Percentiles rank a stretch among this genome's conserved stretches.
These are phyloP conservation scores for Blastobotrys buckinghamii DNA, from an alignment of 1,139 yeast species.

Conservation along the genomic window DNA sequence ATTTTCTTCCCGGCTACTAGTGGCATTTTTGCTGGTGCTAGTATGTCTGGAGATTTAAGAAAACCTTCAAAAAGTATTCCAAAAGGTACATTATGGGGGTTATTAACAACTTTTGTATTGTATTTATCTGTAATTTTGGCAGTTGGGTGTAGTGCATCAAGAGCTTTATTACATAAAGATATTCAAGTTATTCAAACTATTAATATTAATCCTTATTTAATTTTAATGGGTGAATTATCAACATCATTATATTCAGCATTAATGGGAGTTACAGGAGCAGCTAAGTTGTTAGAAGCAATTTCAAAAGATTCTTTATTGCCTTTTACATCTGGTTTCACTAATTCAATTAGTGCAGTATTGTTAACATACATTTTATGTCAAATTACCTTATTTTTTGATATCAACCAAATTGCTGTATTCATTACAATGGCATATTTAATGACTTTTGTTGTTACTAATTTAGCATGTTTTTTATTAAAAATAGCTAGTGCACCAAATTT, in stretches of 20 bases:
- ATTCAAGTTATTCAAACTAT: constrained; percentile 81
- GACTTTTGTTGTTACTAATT: constrained; percentile 89
- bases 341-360: constrained; percentile 58
- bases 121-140: constrained; percentile 73
- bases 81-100: constrained; percentile 78
- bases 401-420: constrained; percentile 88
- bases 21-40: constrained; percentile 98
- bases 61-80: constrained; percentile 88
- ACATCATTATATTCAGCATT: constrained; percentile 88
- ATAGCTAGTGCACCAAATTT: constrained; percentile 95
- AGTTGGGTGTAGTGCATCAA: constrained; percentile 73
- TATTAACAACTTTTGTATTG: constrained; percentile 64
- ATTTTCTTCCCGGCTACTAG: constrained; percentile 97
- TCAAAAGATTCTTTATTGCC: constrained; percentile 84
- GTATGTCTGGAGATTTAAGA: constrained; percentile 93
- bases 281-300: constrained; percentile 82
- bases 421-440: constrained; percentile 95
- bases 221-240: constrained; percentile 82
- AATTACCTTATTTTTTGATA: constrained; percentile 75
- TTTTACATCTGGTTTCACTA: constrained; percentile 55
- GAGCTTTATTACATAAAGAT: constrained; percentile 68
- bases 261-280: constrained; percentile 94
- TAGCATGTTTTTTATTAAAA: constrained; percentile 84
- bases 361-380: constrained; percentile 82
- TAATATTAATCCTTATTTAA: constrained; percentile 60